These are phyloP conservation scores for Leccinum subrobustum DNA, from an alignment of 1,284 basidiomycete genomes.

Conservation along the genomic window DNA sequence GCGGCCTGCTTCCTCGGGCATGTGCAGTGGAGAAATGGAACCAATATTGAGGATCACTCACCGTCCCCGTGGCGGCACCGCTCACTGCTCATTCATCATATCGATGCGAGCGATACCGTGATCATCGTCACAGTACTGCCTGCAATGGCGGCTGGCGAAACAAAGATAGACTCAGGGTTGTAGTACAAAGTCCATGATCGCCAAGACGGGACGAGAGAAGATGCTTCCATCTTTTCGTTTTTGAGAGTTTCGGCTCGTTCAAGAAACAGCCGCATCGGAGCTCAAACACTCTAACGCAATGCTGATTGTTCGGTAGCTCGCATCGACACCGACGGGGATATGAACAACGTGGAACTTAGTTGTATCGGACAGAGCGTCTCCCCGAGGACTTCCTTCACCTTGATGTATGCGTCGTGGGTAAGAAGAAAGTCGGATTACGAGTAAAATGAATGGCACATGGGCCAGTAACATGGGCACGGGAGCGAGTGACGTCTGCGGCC, in stretches of 20 bases:
- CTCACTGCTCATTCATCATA: background rate
- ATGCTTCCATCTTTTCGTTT: constrained; percentile 2
- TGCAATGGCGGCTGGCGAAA: background rate
- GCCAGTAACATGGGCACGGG: constrained; percentile 16
- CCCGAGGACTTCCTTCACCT: constrained; percentile 18
- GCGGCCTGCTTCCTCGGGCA: constrained; percentile 9
- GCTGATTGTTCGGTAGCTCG: constrained; percentile 13
- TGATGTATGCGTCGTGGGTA: background rate
- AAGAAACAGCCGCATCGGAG: constrained; percentile 7
- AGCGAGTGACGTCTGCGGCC: constrained; percentile 24
- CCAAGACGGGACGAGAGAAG: constrained; percentile 9
- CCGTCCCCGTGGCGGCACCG: constrained; percentile 15
- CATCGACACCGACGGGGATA: constrained; percentile 12
- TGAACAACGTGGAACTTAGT: constrained; percentile 9
- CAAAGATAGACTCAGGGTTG: background rate
- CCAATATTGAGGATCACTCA: constrained; percentile 19
- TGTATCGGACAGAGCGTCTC: constrained; percentile 12
- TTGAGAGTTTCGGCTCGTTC: constrained; percentile 6
- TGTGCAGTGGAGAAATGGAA: constrained; percentile 18
- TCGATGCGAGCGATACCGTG: background rate
- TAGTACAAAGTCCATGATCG: constrained; percentile 12
- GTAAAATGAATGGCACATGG: constrained; percentile 28
- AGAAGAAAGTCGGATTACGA: constrained; percentile 10
- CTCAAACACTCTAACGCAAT: background rate
- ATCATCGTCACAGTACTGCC: constrained; percentile 1